Base-by-base conservation (phyloP, 768 basidiomycete species). In the Boletus sensibilis region DNA sequence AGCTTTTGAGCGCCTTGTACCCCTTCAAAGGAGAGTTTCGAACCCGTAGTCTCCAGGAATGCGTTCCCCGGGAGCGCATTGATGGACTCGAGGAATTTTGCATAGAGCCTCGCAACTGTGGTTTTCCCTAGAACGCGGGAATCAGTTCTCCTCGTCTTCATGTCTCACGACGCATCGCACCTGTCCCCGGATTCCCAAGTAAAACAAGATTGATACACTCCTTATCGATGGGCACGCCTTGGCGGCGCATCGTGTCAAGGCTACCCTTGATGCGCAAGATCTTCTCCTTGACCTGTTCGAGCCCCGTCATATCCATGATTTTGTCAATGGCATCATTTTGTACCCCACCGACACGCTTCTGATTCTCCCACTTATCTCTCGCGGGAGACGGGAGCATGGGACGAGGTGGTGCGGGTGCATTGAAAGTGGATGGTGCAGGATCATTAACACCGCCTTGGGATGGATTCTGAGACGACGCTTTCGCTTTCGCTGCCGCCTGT, bases 161-260 rank as follows among this genome's bases (percentile, higher is more conserved):
- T 4, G 20, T 23, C 3, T 2, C 35, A 18, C 44, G 10, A 56
- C 33, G 5, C 9, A 31, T 58, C 75, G 29, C 55, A 88, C 87
- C 87, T 67, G 88, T 90, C 10, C 87, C 87, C 5, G 87, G 88
- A 62, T 90, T 90, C 14, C 87, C 87, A 0, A 87, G 78, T 13
- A 90, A 72, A 12, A 76, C 78, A 20, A 81, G 76, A 65, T 88
- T 87, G 64, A 85, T 82, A 0, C 87, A 73, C 51, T 88, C 85
- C 29, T 77, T 75, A 25, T 79, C 76, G 14, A 84, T 57, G 5
- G 83, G 76, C 0, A 76, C 69, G 16, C 74, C 75, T 68, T 89
- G 87, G 8, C 86, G 77, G n/a, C 66, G 70, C 29, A 75, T 72
- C 0, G 75, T 70, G n/a, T 87, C 85, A 11, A 90, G 79, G 60